Evolutionary conservation across 192 early-diverging fungal species (phyloP).

Genomic region (Chytriomyces confervae): DNA sequence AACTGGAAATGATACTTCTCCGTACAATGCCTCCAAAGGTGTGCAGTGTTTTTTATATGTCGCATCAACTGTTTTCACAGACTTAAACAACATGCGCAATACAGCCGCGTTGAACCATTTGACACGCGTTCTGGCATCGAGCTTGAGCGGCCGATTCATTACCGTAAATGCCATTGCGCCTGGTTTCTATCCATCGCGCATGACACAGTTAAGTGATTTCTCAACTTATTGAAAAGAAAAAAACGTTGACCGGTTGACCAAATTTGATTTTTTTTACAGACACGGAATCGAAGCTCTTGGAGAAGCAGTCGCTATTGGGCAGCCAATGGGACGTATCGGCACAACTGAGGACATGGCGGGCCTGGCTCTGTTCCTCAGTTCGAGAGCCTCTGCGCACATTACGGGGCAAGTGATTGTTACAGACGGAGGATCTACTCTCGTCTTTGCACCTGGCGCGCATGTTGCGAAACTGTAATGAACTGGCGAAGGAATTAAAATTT

Average conservation of each 20-base stretch:
- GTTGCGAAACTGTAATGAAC: slow-evolving; percentile 26
- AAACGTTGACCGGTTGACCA: slow-evolving; percentile 55
- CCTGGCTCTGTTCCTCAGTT: slow-evolving; percentile 77
- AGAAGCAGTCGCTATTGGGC: slow-evolving; percentile 1
- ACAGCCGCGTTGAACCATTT: slow-evolving; percentile 61
- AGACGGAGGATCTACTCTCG: slow-evolving; percentile 75
- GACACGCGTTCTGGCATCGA: slow-evolving; percentile 49
- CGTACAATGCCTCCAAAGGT: slow-evolving; percentile 37
- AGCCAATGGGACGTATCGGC: slow-evolving; percentile 82
- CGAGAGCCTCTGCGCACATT: slow-evolving; percentile 76
- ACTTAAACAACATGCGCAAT: too few species aligned
- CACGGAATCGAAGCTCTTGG: slow-evolving; percentile 25
- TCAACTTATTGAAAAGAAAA: slow-evolving; percentile 59
- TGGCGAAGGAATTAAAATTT: background rate
- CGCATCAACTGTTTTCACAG: too few species aligned
- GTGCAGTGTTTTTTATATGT: too few species aligned
- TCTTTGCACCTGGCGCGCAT: slow-evolving; percentile 24
- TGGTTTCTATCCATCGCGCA: slow-evolving; percentile 56
- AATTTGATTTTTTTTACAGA: background rate
- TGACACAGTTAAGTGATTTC: slow-evolving; percentile 56
- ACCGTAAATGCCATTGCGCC: slow-evolving; percentile 60
- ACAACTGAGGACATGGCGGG: slow-evolving; percentile 86
- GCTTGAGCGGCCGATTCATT: slow-evolving; percentile 43
- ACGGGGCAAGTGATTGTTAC: slow-evolving; percentile 84
- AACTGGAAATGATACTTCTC: slow-evolving; percentile 51